Conservation (phyloP, 495 filamentous ascomycete species). For the Cercophora sp. region DNA sequence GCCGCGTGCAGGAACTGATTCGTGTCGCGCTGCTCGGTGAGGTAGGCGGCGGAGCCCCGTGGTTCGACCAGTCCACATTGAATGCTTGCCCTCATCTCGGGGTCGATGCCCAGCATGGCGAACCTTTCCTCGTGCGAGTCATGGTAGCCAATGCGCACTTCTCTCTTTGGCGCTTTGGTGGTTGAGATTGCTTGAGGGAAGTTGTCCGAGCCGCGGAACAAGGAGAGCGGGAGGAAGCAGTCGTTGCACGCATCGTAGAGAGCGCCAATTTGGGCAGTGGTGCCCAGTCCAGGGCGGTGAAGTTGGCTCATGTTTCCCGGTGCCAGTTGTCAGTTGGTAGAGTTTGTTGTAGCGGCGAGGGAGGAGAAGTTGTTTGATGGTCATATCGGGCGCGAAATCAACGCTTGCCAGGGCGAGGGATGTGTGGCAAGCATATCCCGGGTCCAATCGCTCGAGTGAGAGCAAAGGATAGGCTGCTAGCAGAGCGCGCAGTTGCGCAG, state of each 20-base stretch:
- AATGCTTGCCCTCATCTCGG: constrained; percentile 6
- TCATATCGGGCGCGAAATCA: no score
- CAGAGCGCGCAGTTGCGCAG: no score
- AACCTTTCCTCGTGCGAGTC: constrained; percentile 4
- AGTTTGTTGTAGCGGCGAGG: no score
- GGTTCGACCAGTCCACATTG: neutral
- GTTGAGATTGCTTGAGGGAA: no score
- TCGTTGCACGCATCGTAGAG: constrained; percentile 8
- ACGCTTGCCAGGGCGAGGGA: no score
- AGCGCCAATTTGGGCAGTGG: neutral
- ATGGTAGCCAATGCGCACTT: neutral
- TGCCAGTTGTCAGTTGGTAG: no score
- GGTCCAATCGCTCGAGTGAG: no score
- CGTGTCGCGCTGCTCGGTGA: neutral
- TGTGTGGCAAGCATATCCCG: no score
- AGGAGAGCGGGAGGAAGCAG: neutral
- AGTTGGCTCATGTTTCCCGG: neutral
- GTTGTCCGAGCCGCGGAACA: neutral
- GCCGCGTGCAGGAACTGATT: neutral
- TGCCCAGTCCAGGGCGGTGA: constrained; percentile 5
- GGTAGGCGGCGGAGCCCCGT: neutral
- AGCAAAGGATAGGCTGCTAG: no score
- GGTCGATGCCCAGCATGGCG: neutral
- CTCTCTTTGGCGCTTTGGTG: neutral
- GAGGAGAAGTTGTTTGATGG: no score